Evolutionary conservation across 2,329 filamentous ascomycete genomes (phyloP).

Genomic region (Elsinoe australis): DNA sequence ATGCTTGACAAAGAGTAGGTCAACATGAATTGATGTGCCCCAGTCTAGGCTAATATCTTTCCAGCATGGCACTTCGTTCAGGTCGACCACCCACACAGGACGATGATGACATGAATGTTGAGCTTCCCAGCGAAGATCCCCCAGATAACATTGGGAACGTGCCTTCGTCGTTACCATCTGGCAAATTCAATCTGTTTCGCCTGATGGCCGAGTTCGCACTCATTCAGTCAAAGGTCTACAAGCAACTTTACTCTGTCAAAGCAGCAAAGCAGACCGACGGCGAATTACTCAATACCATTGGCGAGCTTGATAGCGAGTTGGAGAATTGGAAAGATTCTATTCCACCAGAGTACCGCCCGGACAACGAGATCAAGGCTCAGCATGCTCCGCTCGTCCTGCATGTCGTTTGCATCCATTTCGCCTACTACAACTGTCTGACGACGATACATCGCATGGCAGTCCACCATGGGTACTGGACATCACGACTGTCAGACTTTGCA

Average conservation of each 20-base stretch:
- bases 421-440: constrained; percentile 95
- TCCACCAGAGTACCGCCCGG: constrained; percentile 90
- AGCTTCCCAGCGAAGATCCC: constrained; percentile 84
- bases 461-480: constrained; percentile 97
- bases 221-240: constrained; percentile 93
- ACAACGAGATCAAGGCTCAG: constrained; percentile 88
- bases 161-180: constrained; percentile 75
- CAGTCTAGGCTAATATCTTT: no score
- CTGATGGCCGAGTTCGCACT: constrained; percentile 85
- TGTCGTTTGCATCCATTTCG: constrained; percentile 87
- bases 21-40: no score
- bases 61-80: constrained; percentile 60
- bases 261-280: constrained; percentile 87
- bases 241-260: constrained; percentile 82
- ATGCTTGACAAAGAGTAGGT: constrained; percentile 62
- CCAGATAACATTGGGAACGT: constrained; percentile 92
- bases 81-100: constrained; percentile 65
- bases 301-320: constrained; percentile 72
- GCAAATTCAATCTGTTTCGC: constrained; percentile 91
- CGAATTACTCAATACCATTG: constrained; percentile 89
- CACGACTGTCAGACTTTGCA: constrained; percentile 84
- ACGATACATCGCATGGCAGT: constrained; percentile 98
- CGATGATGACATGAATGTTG: constrained; percentile 88
- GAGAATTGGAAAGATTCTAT: constrained; percentile 97
- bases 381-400: constrained; percentile 92